Percentiles rank a stretch among this genome's conserved stretches.
phyloP scores from a whole-genome alignment of 371 early-diverging fungal species.

The Mucor plumbeus region DNA sequence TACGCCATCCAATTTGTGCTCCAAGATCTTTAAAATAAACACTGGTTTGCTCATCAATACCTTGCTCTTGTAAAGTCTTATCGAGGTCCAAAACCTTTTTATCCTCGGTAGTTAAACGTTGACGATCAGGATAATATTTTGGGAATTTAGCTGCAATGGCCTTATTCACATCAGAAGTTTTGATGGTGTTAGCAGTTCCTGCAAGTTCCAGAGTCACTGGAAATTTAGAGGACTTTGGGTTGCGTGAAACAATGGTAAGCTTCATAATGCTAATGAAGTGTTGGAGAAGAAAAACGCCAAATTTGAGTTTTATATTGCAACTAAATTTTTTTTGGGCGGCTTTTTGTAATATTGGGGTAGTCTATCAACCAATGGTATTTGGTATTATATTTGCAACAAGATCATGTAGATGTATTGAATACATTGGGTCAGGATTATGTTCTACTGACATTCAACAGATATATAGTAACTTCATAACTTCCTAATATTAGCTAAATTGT shows the following conservation, averaged over 20 bases:
- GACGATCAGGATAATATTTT: conserved; percentile 74
- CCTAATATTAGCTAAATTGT: too few species aligned
- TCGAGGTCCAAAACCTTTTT: conserved; percentile 59
- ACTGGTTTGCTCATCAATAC: conserved; percentile 64
- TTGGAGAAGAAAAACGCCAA: conserved; percentile 12
- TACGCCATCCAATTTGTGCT: conserved; percentile 94
- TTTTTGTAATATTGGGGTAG: conserved; percentile 6
- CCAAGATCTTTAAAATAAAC: conserved; percentile 92
- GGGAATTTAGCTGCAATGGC: conserved; percentile 65
- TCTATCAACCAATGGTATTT: not conserved
- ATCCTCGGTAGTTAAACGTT: conserved; percentile 73
- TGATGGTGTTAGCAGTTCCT: conserved; percentile 41
- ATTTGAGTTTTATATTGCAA: not conserved
- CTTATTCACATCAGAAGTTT: conserved; percentile 31
- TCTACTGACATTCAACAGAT: too few species aligned
- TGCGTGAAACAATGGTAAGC: conserved; percentile 49
- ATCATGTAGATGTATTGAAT: too few species aligned
- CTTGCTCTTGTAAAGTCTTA: conserved; percentile 63
- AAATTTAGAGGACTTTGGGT: conserved; percentile 51
- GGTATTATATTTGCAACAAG: not conserved
- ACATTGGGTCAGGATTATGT: too few species aligned
- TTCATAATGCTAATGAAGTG: conserved; percentile 40
- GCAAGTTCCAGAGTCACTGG: conserved; percentile 69
- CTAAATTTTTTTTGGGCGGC: conserved; percentile 4
- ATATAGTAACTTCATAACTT: too few species aligned